Conservation (phyloP, 1,284 basidiomycete genomes). For the Naganishia cerealis region DNA sequence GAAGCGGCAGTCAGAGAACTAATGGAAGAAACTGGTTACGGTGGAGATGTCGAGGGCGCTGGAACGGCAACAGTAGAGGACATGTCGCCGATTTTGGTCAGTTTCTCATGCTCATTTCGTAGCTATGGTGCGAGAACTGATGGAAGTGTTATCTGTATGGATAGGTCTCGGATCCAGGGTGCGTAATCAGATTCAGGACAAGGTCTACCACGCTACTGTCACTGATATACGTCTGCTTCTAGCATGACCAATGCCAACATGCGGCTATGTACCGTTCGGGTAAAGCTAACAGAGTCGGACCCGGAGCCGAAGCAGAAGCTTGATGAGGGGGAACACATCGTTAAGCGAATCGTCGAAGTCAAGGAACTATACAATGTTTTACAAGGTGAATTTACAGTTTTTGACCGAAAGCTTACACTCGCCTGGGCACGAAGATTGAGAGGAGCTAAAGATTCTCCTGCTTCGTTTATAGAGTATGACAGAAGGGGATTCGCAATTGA, state of each 20-base stretch:
- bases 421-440: neutral
- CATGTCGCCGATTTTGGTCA: constrained; percentile 68
- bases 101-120: constrained; percentile 32
- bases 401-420: constrained; percentile 11
- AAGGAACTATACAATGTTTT: constrained; percentile 64
- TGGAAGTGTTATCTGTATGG: neutral
- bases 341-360: constrained; percentile 69
- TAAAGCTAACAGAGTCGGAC: constrained; percentile 52
- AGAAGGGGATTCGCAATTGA: constrained; percentile 74
- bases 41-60: constrained; percentile 54
- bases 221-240: neutral
- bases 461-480: constrained; percentile 62
- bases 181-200: constrained; percentile 37
- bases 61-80: constrained; percentile 59
- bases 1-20: constrained; percentile 76
- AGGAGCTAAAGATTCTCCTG: constrained; percentile 16
- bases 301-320: constrained; percentile 50
- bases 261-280: constrained; percentile 55
- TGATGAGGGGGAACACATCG: constrained; percentile 72
- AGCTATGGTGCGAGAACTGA: neutral
- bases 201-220: neutral
- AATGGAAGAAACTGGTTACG: constrained; percentile 85
- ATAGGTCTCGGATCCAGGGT: constrained; percentile 61
- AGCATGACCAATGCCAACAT: constrained; percentile 58
- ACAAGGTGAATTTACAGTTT: constrained; percentile 59